Base-by-base conservation (phyloP, 202 grass and related monocot species). In the Panicum virgatum region DNA sequence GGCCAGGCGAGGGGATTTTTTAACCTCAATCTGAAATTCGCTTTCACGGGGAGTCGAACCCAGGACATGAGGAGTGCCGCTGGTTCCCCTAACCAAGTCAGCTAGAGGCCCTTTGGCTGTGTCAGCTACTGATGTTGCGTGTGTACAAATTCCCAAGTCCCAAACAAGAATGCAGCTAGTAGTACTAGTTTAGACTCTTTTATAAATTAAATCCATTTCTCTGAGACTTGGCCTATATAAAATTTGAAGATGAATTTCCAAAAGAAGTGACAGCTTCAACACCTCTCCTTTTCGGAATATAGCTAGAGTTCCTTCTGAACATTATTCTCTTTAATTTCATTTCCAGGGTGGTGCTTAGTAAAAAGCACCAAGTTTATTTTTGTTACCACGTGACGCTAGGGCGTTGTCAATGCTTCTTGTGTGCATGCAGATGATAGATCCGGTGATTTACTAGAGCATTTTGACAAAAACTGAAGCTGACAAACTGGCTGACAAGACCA, bases 181-280 rank as follows among this genome's bases (percentile, higher is more conserved):
- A 54, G 32, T 54, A 54, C 11, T 54, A 73, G 30, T 73, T 54
- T 23, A 54, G 18, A 12, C 7, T 26, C 27, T 72, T 1, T 50
- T 32, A 72, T 71, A 70, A 70, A 29, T 43, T 11, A 19, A 70
- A 38, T 37, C 18, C 30, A 72, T 51, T 71, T 72, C 27, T 72
- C 52, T 22, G 45, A 54, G 30, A 8, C 18, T 1, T 22, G 10
- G 47, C 36, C 30, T 15, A 14, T 25, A 23, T 54, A 39, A 34
- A 57, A 57, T 39, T 32, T 46, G 43, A 23, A 16, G 51, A 57
- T 57, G 50, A 74, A 26, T 20, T 39, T 38, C 13, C 12, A 5
- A 36, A 36, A 38, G 13, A 23, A 22, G 5, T 40, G 19, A 16
- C 11, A 23, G 50, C 20, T 54, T 52, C 38, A 73, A 56, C 12